Conservation (phyloP, 192 early-diverging fungal species). For the Gryganskiella cystojenkinii region DNA sequence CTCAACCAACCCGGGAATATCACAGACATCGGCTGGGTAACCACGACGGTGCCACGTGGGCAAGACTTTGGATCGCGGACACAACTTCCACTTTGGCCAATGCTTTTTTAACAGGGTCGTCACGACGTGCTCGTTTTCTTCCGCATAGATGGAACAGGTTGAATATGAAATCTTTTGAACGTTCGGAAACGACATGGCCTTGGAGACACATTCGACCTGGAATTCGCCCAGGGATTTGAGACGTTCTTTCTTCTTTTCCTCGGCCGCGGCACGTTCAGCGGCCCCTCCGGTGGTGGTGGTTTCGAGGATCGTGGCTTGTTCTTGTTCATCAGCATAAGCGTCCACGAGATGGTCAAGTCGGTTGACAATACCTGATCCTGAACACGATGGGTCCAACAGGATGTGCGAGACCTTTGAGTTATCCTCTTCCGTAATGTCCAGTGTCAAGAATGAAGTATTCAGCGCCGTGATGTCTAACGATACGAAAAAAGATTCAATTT, state of each 20-base stretch:
- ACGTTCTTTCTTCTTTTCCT: constrained; percentile 63
- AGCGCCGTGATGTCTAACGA: constrained; percentile 73
- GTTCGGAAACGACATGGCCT: constrained; percentile 88
- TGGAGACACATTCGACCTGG: constrained; percentile 81
- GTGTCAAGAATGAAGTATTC: constrained; percentile 83
- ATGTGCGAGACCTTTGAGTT: constrained; percentile 86
- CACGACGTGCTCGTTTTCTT: constrained; percentile 98
- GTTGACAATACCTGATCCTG: constrained; percentile 93
- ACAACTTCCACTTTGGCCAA: constrained; percentile 61
- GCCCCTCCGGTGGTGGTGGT: constrained; percentile 50
- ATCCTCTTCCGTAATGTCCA: constrained; percentile 72
- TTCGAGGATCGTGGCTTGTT: constrained; percentile 34
- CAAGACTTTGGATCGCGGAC: constrained; percentile 69
- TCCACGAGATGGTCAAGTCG: constrained; percentile 89
- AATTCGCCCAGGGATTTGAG: constrained; percentile 86
- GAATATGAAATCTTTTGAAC: constrained; percentile 93
- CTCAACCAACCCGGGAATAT: constrained; percentile 50
- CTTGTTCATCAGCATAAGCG: constrained; percentile 57
- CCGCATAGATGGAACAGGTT: constrained; percentile 92
- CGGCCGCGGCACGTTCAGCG: constrained; percentile 28
- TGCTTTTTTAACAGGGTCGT: constrained; percentile 67
- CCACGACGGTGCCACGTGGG: constrained; percentile 88
- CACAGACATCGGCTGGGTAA: constrained; percentile 59
- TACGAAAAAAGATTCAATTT: background rate
- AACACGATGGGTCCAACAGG: constrained; percentile 95